Evolutionary conservation across 495 filamentous ascomycete genomes (phyloP).

Genomic region (Trypethelium eluteriae): DNA sequence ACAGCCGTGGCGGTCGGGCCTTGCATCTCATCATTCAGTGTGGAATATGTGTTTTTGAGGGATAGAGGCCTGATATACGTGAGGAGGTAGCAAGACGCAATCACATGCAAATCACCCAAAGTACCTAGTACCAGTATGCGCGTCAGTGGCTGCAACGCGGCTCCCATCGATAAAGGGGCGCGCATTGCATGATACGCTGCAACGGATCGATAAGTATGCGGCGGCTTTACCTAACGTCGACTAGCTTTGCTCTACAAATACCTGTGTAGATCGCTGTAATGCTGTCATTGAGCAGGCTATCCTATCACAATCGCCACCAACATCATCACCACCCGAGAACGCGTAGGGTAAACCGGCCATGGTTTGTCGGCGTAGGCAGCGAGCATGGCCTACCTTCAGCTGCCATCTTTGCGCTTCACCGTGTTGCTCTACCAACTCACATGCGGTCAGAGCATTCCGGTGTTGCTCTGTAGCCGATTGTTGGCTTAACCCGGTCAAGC

Average conservation of each 20-base stretch:
- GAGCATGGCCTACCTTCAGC: not conserved
- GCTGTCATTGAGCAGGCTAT: not conserved
- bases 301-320: not conserved
- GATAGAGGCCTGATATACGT: too few relatives aligned
- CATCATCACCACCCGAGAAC: not conserved
- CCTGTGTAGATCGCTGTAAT: constrained; percentile 1
- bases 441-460: not conserved
- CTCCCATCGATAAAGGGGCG: too few relatives aligned
- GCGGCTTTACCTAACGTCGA: not conserved
- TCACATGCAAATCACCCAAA: too few relatives aligned
- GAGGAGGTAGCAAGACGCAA: too few relatives aligned
- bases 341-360: not conserved
- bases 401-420: not conserved
- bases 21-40: too few relatives aligned
- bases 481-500: not conserved
- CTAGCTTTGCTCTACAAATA: not conserved
- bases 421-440: not conserved
- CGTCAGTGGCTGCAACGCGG: too few relatives aligned
- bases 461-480: not conserved
- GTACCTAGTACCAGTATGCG: too few relatives aligned
- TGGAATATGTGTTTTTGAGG: too few relatives aligned
- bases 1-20: too few relatives aligned
- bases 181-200: too few relatives aligned
- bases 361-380: not conserved
- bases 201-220: not conserved